phyloP scores from a whole-genome alignment of 257 asterid species.

The Penstemon barbatus region DNA sequence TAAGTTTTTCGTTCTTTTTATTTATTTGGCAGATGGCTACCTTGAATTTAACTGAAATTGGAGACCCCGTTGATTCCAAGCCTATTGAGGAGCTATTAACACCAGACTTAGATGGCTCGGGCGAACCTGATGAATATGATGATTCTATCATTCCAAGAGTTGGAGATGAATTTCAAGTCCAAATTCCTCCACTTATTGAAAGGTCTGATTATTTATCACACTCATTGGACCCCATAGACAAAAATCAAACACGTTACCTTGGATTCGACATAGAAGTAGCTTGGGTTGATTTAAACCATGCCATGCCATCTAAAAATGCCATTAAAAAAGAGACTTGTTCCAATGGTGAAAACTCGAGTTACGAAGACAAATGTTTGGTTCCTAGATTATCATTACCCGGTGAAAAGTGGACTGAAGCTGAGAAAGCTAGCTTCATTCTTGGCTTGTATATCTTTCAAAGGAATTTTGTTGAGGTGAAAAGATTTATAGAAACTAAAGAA shows the following conservation, averaged over 20 bases:
- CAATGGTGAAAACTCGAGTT: conserved; percentile 20
- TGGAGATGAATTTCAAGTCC: conserved; percentile 65
- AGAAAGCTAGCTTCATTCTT: conserved; percentile 52
- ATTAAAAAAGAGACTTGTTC: conserved; percentile 12
- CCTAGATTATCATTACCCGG: conserved; percentile 42
- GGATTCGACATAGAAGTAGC: conserved; percentile 48
- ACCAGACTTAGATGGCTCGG: conserved; percentile 32
- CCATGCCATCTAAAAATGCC: conserved; percentile 11
- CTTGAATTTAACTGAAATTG: conserved; percentile 29
- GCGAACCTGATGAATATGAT: conserved; percentile 36
- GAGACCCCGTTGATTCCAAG: conserved; percentile 32
- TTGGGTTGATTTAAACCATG: conserved; percentile 31
- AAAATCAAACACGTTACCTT: background rate
- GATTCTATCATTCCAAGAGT: conserved; percentile 47
- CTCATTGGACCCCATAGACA: conserved; percentile 15
- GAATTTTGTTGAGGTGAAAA: conserved; percentile 51
- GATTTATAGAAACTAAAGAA: conserved; percentile 51
- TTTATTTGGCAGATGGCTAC: conserved; percentile 41
- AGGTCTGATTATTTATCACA: conserved; percentile 17
- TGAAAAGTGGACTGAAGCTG: conserved; percentile 53
- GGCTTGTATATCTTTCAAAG: conserved; percentile 67
- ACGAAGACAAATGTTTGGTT: conserved; percentile 26
- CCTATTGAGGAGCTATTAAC: conserved; percentile 29
- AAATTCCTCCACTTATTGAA: conserved; percentile 42
- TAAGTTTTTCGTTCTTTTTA: background rate